These are phyloP conservation scores for Phialocephala subalpina DNA, from an alignment of 2,329 filamentous ascomycete genomes.

Conservation along the genomic window DNA sequence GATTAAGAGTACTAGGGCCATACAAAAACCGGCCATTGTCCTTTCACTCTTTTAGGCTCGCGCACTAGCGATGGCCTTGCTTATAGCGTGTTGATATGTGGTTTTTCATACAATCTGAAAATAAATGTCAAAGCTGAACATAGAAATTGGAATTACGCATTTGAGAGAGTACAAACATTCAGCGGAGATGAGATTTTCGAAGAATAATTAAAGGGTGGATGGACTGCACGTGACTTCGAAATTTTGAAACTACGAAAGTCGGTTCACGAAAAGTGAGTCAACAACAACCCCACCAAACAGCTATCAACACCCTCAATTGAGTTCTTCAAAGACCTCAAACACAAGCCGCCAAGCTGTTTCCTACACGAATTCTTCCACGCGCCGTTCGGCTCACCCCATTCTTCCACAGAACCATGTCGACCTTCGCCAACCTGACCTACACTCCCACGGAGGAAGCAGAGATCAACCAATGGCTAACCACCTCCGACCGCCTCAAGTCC, in stretches of 20 bases:
- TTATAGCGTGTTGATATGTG: background rate
- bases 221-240: background rate
- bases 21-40: too few species aligned
- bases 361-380: conserved; percentile 37
- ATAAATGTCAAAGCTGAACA: too few species aligned
- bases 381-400: conserved; percentile 44
- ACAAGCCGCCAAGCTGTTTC: conserved; percentile 42
- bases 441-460: conserved; percentile 82
- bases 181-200: background rate
- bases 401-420: conserved; percentile 66
- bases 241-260: background rate
- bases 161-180: background rate
- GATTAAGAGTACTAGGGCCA: too few species aligned
- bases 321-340: conserved; percentile 14
- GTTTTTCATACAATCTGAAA: background rate
- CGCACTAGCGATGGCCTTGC: background rate
- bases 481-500: conserved; percentile 74
- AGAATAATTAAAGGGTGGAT: too few species aligned
- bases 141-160: background rate
- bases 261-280: conserved; percentile 4
- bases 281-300: conserved; percentile 14
- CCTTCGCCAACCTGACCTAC: conserved; percentile 74
- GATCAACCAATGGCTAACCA: conserved; percentile 88
- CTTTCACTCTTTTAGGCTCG: background rate
- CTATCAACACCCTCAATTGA: conserved; percentile 2